Evolutionary conservation across 176 grass and related monocot species (phyloP), one percentile per base, ranked within the genome.

Genomic region (Elaeis guineensis): DNA sequence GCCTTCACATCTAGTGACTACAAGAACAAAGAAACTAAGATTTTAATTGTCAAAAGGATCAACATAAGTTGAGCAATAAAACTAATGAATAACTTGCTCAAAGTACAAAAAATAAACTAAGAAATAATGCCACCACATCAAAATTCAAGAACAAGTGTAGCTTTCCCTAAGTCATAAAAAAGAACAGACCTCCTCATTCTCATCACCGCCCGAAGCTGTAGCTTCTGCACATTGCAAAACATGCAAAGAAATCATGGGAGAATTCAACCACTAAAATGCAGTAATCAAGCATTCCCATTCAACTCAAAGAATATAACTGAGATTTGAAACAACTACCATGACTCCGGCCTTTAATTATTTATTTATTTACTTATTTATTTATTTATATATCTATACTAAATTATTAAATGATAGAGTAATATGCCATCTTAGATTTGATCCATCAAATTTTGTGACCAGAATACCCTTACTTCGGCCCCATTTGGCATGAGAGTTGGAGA

Each of bases 1-100:
- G 90, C 81, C 73, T 87, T 90, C 59, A 53, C 70, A 75, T 97
- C 84, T 25, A 89, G 84, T 24, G 87, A 91, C 93, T 97, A 66
- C 58, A 74, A 49, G 63, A 72, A 39, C 18, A 79, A 82, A 84
- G 49, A 71, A 25, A 54, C 39, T 68, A 56, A 32, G 24, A 70
- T 17, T 44, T 44, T 44, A 44, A 44, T 14, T 44, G 35, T 14
- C 35, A 44, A 44, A 14, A 44, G 35, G 9, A 44, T 44, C 35
- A 44, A 44, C 6, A 11, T 9, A 11, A 2, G 7, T 35, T 35
- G 32, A 9, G 0, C 35, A 44, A 44, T 14, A 14, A 44, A 44
- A 44, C 35, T 44, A 44, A 61, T 70, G 24, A 75, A 12, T 57
- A 28, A 60, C 22, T 3, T 60, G 21, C 25, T 3, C 1, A 16